phyloP scores from a whole-genome alignment of 495 filamentous ascomycete genomes.

The Lichina pygmaea region DNA sequence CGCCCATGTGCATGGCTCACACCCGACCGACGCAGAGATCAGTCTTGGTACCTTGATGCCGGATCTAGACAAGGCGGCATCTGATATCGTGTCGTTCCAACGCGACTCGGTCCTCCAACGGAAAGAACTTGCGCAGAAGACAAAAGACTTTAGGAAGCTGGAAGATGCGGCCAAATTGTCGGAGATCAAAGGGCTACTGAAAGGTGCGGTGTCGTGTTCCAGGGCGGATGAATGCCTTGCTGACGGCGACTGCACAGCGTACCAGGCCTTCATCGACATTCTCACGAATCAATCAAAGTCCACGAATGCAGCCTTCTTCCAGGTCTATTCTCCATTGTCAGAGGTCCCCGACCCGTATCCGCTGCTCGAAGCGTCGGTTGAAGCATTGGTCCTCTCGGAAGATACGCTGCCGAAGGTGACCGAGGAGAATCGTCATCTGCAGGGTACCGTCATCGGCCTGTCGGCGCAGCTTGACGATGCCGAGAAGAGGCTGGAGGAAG shows the following conservation, averaged over 20 bases:
- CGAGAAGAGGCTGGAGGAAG: conserved; percentile 45
- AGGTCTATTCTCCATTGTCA: conserved; percentile 75
- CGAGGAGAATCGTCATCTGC: conserved; percentile 63
- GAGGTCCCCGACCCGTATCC: conserved; percentile 95
- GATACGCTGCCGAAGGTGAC: conserved; percentile 73
- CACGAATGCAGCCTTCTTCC: conserved; percentile 71
- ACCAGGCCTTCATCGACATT: conserved; percentile 91
- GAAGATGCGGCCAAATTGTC: conserved; percentile 70
- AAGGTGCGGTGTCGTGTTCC: conserved; percentile 23
- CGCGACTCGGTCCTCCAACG: conserved; percentile 77
- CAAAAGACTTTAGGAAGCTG: conserved; percentile 88
- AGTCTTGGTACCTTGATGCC: conserved; percentile 67
- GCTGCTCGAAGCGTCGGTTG: conserved; percentile 81
- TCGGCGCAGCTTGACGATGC: conserved; percentile 79
- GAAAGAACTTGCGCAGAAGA: conserved; percentile 94
- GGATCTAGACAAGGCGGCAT: conserved; percentile 69
- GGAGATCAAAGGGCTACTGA: conserved; percentile 74
- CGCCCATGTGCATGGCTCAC: background rate
- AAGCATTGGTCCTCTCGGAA: conserved; percentile 71
- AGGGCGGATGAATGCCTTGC: background rate
- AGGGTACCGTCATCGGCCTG: conserved; percentile 49
- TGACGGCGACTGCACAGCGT: conserved; percentile 27
- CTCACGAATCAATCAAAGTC: conserved; percentile 83
- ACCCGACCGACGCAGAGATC: conserved; percentile 30
- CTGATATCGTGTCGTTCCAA: conserved; percentile 78